Evolutionary conservation across 257 asterid species (phyloP), one percentile per base, ranked within the genome.

Genomic region (Misopates orontium): DNA sequence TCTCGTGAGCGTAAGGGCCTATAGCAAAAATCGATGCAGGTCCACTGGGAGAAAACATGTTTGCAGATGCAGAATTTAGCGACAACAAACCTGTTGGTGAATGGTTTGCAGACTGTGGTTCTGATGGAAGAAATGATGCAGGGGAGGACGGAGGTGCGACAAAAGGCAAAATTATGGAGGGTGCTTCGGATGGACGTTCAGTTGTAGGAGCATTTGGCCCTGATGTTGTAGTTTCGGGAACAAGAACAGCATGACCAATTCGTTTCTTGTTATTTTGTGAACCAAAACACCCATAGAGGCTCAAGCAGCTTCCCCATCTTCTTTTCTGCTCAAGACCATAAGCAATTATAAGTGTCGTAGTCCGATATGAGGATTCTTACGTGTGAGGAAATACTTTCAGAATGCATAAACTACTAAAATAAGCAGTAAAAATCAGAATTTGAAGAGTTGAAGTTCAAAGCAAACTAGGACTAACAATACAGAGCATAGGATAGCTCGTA

Each of bases 101-200:
- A 19, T 87, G 96, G 44, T 71, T 73, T 16, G 86, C 85, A 28
- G 99, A 93, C 51, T 95, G 86, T 57, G 94, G 84, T 76, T 86
- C 99, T 0, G 99, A 94, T 25, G 82, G 96, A 62, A 84, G 75
- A 84, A 84, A 88, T 28, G 97, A 94, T 31, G 88, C 97, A 1
- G 99, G 99, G 42, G 99, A 94, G 22, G 99, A 94, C 62, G 99
- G 99, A 63, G 99, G 99, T 0, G 91, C 99, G 11, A 71, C 63
- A 67, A 94, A 90, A 58, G 99, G 99, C 56, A 94, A 75, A 31
- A 59, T 71, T 54, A 82, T 14, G 21, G 97, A 81, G 49, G 82
- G 63, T 21, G 90, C 69, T 71, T 78, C 92, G 69, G 82, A 61
- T 45, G 81, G 75, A 70, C 53, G 79, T 64, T 73, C 85, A 32